These are phyloP conservation scores for Teratosphaeria nubilosa DNA, from an alignment of 2,329 filamentous ascomycete genomes.

Conservation along the genomic window DNA sequence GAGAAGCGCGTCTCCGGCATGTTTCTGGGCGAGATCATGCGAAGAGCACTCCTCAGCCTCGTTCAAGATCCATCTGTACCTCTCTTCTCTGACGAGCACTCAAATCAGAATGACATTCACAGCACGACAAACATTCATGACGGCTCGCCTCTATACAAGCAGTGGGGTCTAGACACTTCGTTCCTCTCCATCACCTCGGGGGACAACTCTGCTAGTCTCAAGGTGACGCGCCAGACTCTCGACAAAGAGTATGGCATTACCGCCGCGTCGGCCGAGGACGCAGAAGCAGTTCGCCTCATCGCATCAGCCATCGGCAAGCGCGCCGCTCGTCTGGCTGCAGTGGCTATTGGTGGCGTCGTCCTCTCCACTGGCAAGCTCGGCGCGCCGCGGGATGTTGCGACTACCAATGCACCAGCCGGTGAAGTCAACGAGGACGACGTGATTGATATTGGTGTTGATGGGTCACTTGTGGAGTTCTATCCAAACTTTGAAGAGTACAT, in stretches of 20 bases:
- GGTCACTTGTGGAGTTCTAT: constrained; percentile 90
- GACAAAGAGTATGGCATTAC: constrained; percentile 67
- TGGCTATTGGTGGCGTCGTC: constrained; percentile 77
- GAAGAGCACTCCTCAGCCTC: constrained; percentile 63
- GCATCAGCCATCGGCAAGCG: constrained; percentile 77
- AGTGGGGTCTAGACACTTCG: constrained; percentile 86
- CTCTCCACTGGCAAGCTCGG: constrained; percentile 66
- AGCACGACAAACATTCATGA: constrained; percentile 61
- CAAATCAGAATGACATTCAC: constrained; percentile 54
- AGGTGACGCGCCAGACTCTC: constrained; percentile 65
- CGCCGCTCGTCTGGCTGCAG: constrained; percentile 76
- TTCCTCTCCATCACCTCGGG: constrained; percentile 80
- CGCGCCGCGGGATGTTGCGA: constrained; percentile 24
- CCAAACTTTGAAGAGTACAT: constrained; percentile 85
- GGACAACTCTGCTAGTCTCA: constrained; percentile 63
- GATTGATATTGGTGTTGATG: constrained; percentile 88
- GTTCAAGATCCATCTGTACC: constrained; percentile 55
- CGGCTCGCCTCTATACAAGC: constrained; percentile 58
- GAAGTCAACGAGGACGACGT: constrained; percentile 50
- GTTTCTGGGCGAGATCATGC: constrained; percentile 92
- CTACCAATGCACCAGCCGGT: constrained; percentile 2
- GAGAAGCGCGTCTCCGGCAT: constrained; percentile 97
- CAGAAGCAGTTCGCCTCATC: constrained; percentile 75
- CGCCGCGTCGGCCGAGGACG: constrained; percentile 70
- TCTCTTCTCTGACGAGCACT: constrained; percentile 68